Evolutionary conservation across 2,329 filamentous ascomycete genomes (phyloP).

Genomic region (Dactylellina parvicollis): DNA sequence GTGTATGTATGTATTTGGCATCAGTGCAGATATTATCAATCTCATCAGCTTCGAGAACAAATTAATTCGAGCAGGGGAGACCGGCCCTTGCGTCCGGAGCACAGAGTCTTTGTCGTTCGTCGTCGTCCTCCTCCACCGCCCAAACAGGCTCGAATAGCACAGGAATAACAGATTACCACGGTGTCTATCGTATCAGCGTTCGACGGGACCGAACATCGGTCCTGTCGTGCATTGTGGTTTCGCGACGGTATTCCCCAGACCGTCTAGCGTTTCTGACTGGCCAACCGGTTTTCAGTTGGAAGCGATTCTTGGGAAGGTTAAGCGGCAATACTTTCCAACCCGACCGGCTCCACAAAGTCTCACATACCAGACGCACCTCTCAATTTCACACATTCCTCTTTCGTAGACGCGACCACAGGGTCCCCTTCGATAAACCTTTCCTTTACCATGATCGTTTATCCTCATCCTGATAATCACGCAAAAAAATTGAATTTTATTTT

Average conservation of each 20-base stretch:
- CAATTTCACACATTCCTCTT: constrained; percentile 42
- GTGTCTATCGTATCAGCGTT: neutral
- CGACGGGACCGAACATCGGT: neutral
- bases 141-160: constrained; percentile 25
- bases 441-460: constrained; percentile 6
- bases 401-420: constrained; percentile 22
- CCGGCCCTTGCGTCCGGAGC: constrained; percentile 24
- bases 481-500: constrained; percentile 11
- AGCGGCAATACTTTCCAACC: constrained; percentile 50
- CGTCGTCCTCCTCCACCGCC: no score
- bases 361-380: constrained; percentile 29
- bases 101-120: no score
- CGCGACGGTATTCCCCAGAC: constrained; percentile 46
- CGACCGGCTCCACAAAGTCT: constrained; percentile 36
- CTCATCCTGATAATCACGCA: constrained; percentile 23
- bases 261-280: constrained; percentile 42
- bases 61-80: no score
- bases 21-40: constrained; percentile 9
- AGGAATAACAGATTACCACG: neutral
- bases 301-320: constrained; percentile 17
- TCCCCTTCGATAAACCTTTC: constrained; percentile 27
- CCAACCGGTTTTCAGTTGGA: constrained; percentile 12
- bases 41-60: constrained; percentile 8
- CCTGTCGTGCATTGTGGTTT: neutral
- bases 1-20: constrained; percentile 19